A percentile compares a stretch with the other conserved stretches of the same genome.
phyloP scores from a whole-genome alignment of 208 protist genomes.

The Plasmodiophora brassicae region DNA sequence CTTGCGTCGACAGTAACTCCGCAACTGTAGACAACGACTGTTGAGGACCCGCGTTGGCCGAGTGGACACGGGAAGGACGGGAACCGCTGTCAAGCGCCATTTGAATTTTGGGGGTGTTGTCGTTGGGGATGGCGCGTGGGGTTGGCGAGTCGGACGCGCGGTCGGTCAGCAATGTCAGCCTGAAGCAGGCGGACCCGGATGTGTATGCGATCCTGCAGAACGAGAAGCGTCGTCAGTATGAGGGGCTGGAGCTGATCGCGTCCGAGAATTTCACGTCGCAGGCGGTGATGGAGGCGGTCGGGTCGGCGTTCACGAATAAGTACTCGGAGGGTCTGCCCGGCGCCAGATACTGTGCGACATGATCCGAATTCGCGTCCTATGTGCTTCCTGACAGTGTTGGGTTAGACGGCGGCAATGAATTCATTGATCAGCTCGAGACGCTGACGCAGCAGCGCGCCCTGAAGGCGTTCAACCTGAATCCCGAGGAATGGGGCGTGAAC shows the following conservation, averaged over 20 bases:
- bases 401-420: slow-evolving; percentile 95
- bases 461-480: slow-evolving; percentile 81
- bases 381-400: not conserved
- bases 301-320: slow-evolving; percentile 96
- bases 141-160: too few relatives aligned
- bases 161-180: slow-evolving; percentile 30
- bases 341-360: slow-evolving; percentile 51
- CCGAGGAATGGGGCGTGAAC: slow-evolving; percentile 94
- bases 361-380: not conserved
- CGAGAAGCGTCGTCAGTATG: slow-evolving; percentile 71
- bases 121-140: too few relatives aligned
- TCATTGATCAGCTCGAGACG: slow-evolving; percentile 91
- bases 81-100: too few relatives aligned
- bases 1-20: too few relatives aligned
- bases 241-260: slow-evolving; percentile 80
- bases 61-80: too few relatives aligned
- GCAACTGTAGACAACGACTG: too few relatives aligned
- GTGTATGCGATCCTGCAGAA: slow-evolving; percentile 64
- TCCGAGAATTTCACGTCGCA: slow-evolving; percentile 95
- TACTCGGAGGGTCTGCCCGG: slow-evolving; percentile 96
- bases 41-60: too few relatives aligned
- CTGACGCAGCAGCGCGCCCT: slow-evolving; percentile 75
- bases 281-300: slow-evolving; percentile 92
- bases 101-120: too few relatives aligned
- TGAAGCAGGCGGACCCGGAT: slow-evolving; percentile 68